These are phyloP conservation scores for Musa schizocarpa DNA, from an alignment of 176 grass and related monocot species.

Conservation along the genomic window DNA sequence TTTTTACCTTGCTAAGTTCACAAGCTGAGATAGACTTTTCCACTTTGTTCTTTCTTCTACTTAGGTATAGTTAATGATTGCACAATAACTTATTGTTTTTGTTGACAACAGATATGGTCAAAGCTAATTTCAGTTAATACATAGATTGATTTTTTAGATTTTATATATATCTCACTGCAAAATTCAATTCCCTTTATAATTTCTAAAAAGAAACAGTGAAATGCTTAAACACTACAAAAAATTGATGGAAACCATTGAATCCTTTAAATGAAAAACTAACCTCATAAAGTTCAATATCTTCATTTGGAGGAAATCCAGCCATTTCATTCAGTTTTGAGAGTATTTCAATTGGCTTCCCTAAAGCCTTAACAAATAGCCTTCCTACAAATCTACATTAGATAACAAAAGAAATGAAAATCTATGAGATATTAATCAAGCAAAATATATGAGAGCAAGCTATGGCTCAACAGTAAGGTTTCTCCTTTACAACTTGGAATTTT, in stretches of 20 bases:
- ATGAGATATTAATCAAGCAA: background rate
- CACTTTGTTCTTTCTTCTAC: background rate
- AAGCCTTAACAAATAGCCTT: slow-evolving; percentile 63
- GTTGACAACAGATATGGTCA: too few species aligned
- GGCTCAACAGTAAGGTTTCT: too few species aligned
- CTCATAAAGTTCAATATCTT: slow-evolving; percentile 92
- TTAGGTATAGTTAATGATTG: too few species aligned
- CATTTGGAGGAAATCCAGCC: slow-evolving; percentile 59
- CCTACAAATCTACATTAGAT: slow-evolving; percentile 58
- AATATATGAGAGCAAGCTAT: too few species aligned
- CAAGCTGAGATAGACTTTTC: background rate
- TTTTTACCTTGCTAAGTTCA: too few species aligned
- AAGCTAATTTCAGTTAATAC: background rate
- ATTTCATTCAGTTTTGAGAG: slow-evolving; percentile 71
- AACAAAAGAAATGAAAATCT: slow-evolving; percentile 7
- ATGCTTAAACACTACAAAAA: background rate
- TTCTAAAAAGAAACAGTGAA: too few species aligned
- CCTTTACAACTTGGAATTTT: too few species aligned
- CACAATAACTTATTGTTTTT: too few species aligned
- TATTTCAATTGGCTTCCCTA: slow-evolving; percentile 73
- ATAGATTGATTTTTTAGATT: too few species aligned
- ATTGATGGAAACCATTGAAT: background rate
- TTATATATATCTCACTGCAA: too few species aligned
- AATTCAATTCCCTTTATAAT: background rate
- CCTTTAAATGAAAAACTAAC: slow-evolving; percentile 4